Base-by-base conservation (phyloP, 345 rosid species). In the Hirschfeldia incana region DNA sequence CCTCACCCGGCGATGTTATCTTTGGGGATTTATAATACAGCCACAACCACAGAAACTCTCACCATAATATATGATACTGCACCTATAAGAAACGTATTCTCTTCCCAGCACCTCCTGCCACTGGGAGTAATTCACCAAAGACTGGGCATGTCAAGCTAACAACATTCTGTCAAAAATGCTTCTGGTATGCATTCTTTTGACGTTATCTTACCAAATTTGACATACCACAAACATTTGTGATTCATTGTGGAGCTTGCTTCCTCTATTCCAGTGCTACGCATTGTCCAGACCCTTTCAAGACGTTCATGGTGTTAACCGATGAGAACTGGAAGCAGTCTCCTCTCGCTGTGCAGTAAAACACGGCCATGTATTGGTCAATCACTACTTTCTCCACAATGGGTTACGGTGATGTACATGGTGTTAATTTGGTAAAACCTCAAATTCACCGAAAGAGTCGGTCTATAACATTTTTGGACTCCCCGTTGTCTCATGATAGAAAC, bases 11-110 rank as follows among this genome's bases (percentile, higher is more conserved):
- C 15, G 97, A 94, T 84, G 69, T 94, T 75, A 88, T 94, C 77
- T 34, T 81, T 90, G 64, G 88, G 86, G 7, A 92, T 92, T 70
- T 87, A 89, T 85, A 78, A 89, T 51, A 77, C 82, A 34, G 6
- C 37, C 37, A 34, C 37, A 65, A 87, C 85, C 49, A 90, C 97
- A 7, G 90, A 89, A 73, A 82, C 76, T 80, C 85, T 94, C 85
- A 88, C 88, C 53, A 92, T 94, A 32, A 70, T 94, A 94, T 70
- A 21, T 21, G 98, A 94, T 80, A 97, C 97, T 78, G 98, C 98
- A 28, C 90, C 33, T 44, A n/a, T 2, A 12, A 39, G 44, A 39
- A 16, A 69, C 8, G 63, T 76, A 89, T 78, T 76, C 71, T 21
- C 2, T 61, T n/a, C 8, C 3, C 49, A 30, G 63, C 15, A 39